Base-by-base conservation (phyloP, 371 early-diverging fungal genomes). In the Rhizomucor miehei region DNA sequence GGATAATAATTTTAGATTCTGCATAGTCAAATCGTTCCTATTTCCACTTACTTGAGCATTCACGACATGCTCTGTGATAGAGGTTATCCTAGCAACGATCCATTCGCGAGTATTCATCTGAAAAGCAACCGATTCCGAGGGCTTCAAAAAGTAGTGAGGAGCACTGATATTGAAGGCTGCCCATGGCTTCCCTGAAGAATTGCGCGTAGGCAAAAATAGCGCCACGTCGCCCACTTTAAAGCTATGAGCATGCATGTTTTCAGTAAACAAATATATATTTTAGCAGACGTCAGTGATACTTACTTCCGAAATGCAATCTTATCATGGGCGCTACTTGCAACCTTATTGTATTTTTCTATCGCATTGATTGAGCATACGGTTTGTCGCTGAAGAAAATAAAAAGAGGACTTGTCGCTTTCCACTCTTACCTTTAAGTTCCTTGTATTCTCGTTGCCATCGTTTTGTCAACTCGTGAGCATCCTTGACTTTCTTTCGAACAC, bases 101-200 rank as follows among this genome's bases (percentile, higher is more conserved):
- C 86, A 89, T 51, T 87, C 88, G 13, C 82, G 72, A 16, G 71
- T 77, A 47, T 66, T 66, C 64, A 72, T 71, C 38, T 69, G 80
- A 25, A 51, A 50, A 1, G 54, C 55, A 37, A 76, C 67, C 14
- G 66, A 59, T 0, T 75, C 80, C 0, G 80, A 77, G 38, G 75
- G 66, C 21, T 76, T 69, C 65, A 91, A 67, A 59, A 89, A 91
- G 57, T 84, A 86, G 60, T 91, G 84, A 4, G 91, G 91, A 1
- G 84, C 73, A 54, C 83, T 82, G 60, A 89, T 82, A 46, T 91
- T 88, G 71, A 91, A 91, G 0, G 91, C 91, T 0, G 87, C 87
- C 90, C 91, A 91, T 0, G 87, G 80, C 37, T 79, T 84, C n/a
- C 85, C 83, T 29, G 77, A 71, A 0, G 85, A 81, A 52, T 89